Percentiles rank a stretch among this genome's conserved stretches.
phyloP scores from a whole-genome alignment of 805 yeast genomes.

The Teunomyces barrocoloradensis region DNA sequence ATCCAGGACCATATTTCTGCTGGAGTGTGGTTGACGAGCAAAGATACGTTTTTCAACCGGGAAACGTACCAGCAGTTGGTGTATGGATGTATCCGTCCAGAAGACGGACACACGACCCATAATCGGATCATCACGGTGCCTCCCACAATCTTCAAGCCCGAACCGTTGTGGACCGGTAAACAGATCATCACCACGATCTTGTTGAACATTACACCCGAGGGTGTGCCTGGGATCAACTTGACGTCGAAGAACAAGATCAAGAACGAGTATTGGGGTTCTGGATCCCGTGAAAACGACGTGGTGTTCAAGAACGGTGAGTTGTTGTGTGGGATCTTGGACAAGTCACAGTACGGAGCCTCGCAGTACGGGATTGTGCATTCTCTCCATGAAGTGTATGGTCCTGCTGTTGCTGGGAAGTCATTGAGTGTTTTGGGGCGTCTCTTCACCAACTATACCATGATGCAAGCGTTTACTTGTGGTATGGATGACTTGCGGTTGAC shows the following conservation, averaged over 20 bases:
- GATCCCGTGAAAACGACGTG: conserved; percentile 82
- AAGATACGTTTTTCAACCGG: conserved; percentile 87
- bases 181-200: conserved; percentile 92
- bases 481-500: conserved; percentile 98
- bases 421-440: conserved; percentile 91
- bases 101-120: conserved; percentile 89
- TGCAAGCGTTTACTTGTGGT: conserved; percentile 97
- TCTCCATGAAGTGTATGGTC: conserved; percentile 92
- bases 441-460: conserved; percentile 89
- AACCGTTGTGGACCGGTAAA: conserved; percentile 96
- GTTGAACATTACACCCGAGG: conserved; percentile 80
- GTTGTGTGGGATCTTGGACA: conserved; percentile 89
- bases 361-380: conserved; percentile 97
- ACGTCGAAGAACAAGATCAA: conserved; percentile 83
- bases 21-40: conserved; percentile 96
- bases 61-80: conserved; percentile 91
- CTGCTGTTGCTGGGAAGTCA: conserved; percentile 83
- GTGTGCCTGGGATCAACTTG: conserved; percentile 89
- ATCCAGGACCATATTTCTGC: conserved; percentile 99
- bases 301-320: conserved; percentile 84
- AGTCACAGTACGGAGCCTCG: conserved; percentile 97
- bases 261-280: conserved; percentile 90
- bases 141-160: conserved; percentile 86
- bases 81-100: conserved; percentile 94
- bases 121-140: conserved; percentile 73